Conservation (phyloP, 345 rosid genomes). For the Cardamine chenopodiifolia region DNA sequence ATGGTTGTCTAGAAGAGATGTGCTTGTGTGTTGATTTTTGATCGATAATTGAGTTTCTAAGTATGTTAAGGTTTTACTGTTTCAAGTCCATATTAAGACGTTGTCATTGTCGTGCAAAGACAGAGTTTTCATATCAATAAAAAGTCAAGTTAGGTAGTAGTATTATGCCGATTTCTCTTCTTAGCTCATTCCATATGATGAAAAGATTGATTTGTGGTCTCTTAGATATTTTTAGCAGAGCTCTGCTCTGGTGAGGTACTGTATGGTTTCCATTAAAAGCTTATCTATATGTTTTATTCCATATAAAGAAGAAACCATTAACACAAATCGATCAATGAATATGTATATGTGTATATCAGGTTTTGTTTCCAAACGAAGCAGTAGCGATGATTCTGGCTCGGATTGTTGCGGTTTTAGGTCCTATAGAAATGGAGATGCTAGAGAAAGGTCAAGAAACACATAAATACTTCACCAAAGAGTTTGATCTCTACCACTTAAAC, state of each 20-base stretch:
- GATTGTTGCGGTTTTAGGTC: slow-evolving; percentile 74
- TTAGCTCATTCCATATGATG: too few species aligned
- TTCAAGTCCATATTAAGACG: too few species aligned
- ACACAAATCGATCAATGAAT: background rate
- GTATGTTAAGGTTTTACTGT: too few species aligned
- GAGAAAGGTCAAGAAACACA: slow-evolving; percentile 71
- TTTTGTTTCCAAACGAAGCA: slow-evolving; percentile 81
- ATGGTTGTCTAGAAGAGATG: slow-evolving; percentile 4
- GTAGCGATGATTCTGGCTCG: slow-evolving; percentile 80
- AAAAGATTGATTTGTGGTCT: slow-evolving; percentile 95
- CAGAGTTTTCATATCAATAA: too few species aligned
- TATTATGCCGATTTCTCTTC: too few species aligned
- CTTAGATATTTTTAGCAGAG: slow-evolving; percentile 93
- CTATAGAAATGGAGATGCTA: slow-evolving; percentile 80
- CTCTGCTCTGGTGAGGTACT: slow-evolving; percentile 92
- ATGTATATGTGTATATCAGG: slow-evolving; percentile 49
- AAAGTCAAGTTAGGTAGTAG: too few species aligned
- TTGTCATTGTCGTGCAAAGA: too few species aligned
- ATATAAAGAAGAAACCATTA: background rate
- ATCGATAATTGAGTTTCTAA: too few species aligned
- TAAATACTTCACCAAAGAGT: slow-evolving; percentile 86
- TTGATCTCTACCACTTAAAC: slow-evolving; percentile 64
- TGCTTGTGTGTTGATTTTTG: slow-evolving; percentile 13
- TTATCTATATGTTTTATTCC: background rate
- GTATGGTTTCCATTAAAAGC: slow-evolving; percentile 11